These are phyloP conservation scores for Acacia crassicarpa DNA, from an alignment of 306 rosid species.

Conservation along the genomic window DNA sequence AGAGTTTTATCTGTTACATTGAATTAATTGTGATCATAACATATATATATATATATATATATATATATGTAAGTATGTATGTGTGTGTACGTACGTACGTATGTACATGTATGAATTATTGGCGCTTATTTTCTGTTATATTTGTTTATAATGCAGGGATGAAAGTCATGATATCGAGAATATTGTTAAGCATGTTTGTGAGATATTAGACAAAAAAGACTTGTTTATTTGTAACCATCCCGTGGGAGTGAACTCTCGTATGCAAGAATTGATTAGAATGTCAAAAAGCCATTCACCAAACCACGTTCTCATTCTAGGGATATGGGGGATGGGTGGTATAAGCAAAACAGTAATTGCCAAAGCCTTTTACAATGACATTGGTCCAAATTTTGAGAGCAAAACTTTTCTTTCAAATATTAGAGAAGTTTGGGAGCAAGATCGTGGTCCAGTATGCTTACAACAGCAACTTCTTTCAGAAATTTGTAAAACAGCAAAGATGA, in stretches of 20 bases:
- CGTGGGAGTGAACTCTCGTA: neutral
- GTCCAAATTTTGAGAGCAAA: neutral
- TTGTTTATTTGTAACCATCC: neutral
- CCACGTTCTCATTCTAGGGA: neutral
- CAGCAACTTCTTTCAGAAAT: neutral
- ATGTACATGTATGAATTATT: no score
- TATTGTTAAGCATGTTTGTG: neutral
- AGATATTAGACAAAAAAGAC: neutral
- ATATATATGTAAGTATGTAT: no score
- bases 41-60: no score
- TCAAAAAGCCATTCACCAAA: neutral
- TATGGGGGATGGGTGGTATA: neutral
- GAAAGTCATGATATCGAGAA: neutral
- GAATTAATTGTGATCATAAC: no score
- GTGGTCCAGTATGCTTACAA: neutral
- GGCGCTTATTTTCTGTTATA: neutral
- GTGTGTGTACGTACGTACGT: no score
- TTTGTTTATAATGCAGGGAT: neutral
- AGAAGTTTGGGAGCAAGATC: neutral
- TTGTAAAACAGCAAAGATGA: neutral
- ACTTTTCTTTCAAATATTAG: neutral
- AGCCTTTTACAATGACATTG: no score
- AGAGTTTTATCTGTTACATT: no score
- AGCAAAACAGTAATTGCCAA: no score
- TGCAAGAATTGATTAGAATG: neutral